Conservation (phyloP, 2,329 filamentous ascomycete species). For the Aspergillus spinulosporus region DNA sequence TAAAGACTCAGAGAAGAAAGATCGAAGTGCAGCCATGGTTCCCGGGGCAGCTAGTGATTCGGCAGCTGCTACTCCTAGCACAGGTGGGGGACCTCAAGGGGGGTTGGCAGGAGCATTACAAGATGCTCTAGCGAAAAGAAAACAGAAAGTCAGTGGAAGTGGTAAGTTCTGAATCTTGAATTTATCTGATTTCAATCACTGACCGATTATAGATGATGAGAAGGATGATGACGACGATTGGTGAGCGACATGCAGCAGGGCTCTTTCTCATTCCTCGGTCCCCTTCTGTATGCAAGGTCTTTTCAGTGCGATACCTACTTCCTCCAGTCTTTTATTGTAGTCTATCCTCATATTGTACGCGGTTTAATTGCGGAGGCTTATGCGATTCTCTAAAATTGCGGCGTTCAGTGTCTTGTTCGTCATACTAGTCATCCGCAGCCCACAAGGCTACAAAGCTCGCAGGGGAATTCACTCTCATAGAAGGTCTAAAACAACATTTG, state of each 20-base stretch:
- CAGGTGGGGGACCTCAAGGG: constrained; percentile 53
- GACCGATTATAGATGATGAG: constrained; percentile 44
- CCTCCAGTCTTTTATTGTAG: constrained; percentile 4
- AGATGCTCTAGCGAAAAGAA: constrained; percentile 74
- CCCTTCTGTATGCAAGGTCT: constrained; percentile 10
- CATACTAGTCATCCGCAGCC: background rate
- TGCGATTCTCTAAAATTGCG: background rate
- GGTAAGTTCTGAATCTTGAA: constrained; percentile 62
- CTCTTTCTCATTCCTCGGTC: background rate
- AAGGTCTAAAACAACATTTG: background rate
- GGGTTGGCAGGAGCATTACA: constrained; percentile 82
- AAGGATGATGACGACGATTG: constrained; percentile 50
- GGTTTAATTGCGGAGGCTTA: constrained; percentile 7
- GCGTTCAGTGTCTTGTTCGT: background rate
- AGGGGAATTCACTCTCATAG: constrained; percentile 1
- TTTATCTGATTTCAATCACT: constrained; percentile 18
- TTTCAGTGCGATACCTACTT: constrained; percentile 22
- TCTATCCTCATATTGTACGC: constrained; percentile 7
- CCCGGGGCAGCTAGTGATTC: constrained; percentile 56
- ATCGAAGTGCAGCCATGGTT: constrained; percentile 48
- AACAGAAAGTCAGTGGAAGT: constrained; percentile 91
- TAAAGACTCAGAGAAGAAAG: constrained; percentile 47
- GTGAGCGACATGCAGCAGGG: constrained; percentile 26
- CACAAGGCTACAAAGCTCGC: background rate
- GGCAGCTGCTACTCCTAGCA: constrained; percentile 59